These are phyloP conservation scores for Aspergillus arachidicola DNA, from an alignment of 2,329 filamentous ascomycete species.

Conservation along the genomic window DNA sequence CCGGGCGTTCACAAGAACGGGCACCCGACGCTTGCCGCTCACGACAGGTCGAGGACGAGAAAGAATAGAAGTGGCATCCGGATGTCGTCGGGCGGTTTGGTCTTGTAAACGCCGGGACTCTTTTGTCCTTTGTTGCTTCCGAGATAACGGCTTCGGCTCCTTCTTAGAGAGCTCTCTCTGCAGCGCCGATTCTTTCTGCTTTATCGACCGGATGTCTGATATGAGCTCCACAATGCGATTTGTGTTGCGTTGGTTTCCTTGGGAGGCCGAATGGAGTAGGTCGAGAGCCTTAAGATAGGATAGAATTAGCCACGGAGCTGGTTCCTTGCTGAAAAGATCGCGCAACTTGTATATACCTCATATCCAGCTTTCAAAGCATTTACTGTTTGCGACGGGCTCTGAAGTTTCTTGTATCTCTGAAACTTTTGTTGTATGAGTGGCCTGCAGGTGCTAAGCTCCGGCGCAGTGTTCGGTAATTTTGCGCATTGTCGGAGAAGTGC, in stretches of 20 bases:
- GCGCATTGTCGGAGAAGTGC: conserved; percentile 48
- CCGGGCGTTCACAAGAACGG: conserved; percentile 44
- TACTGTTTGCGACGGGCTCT: conserved; percentile 42
- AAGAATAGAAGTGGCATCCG: conserved; percentile 37
- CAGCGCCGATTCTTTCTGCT: conserved; percentile 22
- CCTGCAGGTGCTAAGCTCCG: conserved; percentile 28
- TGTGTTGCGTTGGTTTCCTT: conserved; percentile 29
- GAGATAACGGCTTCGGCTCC: conserved; percentile 25
- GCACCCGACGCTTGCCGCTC: conserved; percentile 42
- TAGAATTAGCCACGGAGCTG: conserved; percentile 10
- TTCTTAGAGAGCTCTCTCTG: conserved; percentile 22
- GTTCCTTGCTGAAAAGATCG: neutral
- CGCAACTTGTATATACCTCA: conserved; percentile 31
- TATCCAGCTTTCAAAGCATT: conserved; percentile 47
- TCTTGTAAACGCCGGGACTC: conserved; percentile 29
- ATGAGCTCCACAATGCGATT: conserved; percentile 31
- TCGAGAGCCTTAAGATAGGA: conserved; percentile 37
- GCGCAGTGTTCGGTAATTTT: conserved; percentile 27
- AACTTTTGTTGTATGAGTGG: conserved; percentile 41
- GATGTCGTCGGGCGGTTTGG: conserved; percentile 34
- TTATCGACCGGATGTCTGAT: conserved; percentile 24
- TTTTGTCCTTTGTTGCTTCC: conserved; percentile 26
- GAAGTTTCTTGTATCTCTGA: conserved; percentile 38
- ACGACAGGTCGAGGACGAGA: conserved; percentile 37
- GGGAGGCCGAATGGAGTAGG: conserved; percentile 37